phyloP scores from a whole-genome alignment of 2,329 filamentous ascomycete genomes.

The Aspergillus sp. region DNA sequence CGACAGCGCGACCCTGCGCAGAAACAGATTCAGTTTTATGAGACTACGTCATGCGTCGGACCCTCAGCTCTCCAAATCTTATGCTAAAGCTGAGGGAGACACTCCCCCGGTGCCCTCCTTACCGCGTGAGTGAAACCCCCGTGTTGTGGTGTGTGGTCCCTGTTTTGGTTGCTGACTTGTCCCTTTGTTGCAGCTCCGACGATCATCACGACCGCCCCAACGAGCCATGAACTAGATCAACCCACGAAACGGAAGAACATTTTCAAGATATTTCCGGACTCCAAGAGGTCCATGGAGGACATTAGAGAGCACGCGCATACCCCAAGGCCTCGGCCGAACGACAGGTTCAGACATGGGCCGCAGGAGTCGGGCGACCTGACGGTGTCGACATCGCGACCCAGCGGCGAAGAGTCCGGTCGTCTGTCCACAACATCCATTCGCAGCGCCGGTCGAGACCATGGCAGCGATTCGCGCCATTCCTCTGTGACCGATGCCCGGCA shows the following conservation, averaged over 20 bases:
- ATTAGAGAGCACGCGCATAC: conserved; percentile 16
- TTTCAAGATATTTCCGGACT: conserved; percentile 38
- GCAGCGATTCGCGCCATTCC: conserved; percentile 60
- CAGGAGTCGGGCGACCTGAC: conserved; percentile 26
- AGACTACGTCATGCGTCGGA: conserved; percentile 91
- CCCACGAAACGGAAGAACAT: conserved; percentile 39
- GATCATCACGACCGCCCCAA: conserved; percentile 92
- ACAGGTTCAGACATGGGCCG: conserved; percentile 18
- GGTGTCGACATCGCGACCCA: conserved; percentile 46
- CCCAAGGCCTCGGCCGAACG: conserved; percentile 7
- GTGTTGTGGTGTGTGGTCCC: not conserved
- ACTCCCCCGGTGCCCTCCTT: conserved; percentile 39
- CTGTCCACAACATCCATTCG: conserved; percentile 47
- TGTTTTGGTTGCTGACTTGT: conserved; percentile 17
- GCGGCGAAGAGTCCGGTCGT: conserved; percentile 60
- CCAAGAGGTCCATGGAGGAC: conserved; percentile 34
- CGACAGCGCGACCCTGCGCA: conserved; percentile 26
- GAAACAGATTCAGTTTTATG: conserved; percentile 64
- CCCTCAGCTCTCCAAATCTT: conserved; percentile 77
- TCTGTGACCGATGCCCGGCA: conserved; percentile 63
- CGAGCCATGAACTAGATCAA: conserved; percentile 57
- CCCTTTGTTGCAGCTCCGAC: conserved; percentile 47
- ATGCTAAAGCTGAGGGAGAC: conserved; percentile 61
- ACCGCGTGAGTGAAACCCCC: conserved; percentile 31
- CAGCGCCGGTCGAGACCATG: conserved; percentile 55